phyloP scores from a whole-genome alignment of 805 yeast species.

The Wickerhamiella siamensis region DNA sequence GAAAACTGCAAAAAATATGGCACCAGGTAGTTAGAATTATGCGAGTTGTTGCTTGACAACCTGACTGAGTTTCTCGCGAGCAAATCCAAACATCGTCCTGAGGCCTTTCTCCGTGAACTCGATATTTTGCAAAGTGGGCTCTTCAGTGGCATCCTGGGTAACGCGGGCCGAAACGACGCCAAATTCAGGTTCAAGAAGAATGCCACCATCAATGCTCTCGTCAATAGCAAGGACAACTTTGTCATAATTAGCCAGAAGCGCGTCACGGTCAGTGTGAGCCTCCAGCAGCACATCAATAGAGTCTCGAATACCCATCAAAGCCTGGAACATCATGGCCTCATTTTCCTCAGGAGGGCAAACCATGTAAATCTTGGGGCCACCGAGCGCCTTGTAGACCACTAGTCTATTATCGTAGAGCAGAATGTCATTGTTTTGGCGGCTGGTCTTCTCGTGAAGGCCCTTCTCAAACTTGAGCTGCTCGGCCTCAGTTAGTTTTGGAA shows the following conservation, averaged over 20 bases:
- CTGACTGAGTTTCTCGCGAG: conserved; percentile 54
- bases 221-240: conserved; percentile 75
- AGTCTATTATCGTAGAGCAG: conserved; percentile 64
- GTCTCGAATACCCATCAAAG: conserved; percentile 63
- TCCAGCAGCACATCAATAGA: conserved; percentile 65
- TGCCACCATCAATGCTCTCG: conserved; percentile 87
- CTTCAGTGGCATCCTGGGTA: conserved; percentile 70
- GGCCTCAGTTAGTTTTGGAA: conserved; percentile 32
- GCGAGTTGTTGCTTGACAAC: conserved; percentile 30
- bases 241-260: conserved; percentile 72
- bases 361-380: conserved; percentile 59
- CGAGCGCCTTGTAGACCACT: conserved; percentile 72
- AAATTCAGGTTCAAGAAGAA: conserved; percentile 80
- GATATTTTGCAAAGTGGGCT: conserved; percentile 30
- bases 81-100: conserved; percentile 75
- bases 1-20: too few species aligned
- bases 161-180: conserved; percentile 79
- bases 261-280: conserved; percentile 56
- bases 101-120: conserved; percentile 35
- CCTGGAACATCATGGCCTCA: conserved; percentile 64
- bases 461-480: conserved; percentile 69
- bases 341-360: conserved; percentile 72
- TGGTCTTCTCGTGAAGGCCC: conserved; percentile 57
- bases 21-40: too few species aligned
- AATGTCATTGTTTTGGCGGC: conserved; percentile 67